Percentiles rank a stretch among this genome's conserved stretches.
Evolutionary conservation across 140 eudicot species (phyloP).

Genomic region (Stevia rebaudiana): DNA sequence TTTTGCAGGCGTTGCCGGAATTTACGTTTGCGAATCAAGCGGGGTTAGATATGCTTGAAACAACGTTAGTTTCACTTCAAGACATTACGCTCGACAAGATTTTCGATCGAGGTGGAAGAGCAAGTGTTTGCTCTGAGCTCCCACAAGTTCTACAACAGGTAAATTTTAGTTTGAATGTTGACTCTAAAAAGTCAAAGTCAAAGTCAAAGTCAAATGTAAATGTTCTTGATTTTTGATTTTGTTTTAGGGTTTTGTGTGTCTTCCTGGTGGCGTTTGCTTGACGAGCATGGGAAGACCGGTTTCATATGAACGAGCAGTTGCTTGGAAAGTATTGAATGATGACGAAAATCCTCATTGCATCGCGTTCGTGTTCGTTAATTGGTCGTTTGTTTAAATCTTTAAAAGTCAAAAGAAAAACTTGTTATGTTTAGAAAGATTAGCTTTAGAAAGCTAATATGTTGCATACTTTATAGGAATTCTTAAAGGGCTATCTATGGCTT

Average conservation of each 20-base stretch:
- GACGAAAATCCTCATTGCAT: conserved; percentile 90
- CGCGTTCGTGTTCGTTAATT: conserved; percentile 84
- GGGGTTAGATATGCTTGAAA: conserved; percentile 97
- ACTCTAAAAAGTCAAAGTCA: not conserved
- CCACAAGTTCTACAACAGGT: conserved; percentile 93
- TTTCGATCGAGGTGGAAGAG: conserved; percentile 74
- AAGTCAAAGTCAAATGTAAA: not conserved
- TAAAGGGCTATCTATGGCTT: conserved; percentile 25
- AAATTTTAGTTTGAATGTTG: not conserved
- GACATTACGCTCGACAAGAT: conserved; percentile 87
- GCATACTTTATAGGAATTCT: conserved; percentile 5
- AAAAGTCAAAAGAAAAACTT: conserved; percentile 9
- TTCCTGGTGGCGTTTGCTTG: conserved; percentile 76
- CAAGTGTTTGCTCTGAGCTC: conserved; percentile 67
- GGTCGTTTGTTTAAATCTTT: conserved; percentile 67
- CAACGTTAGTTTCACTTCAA: conserved; percentile 87
- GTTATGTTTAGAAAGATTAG: conserved; percentile 23
- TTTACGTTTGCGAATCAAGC: conserved; percentile 91
- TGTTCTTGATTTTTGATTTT: not conserved
- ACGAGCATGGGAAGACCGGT: conserved; percentile 98
- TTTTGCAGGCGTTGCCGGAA: conserved; percentile 68
- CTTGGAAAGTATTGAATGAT: conserved; percentile 94
- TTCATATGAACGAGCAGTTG: conserved; percentile 85
- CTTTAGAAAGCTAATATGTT: conserved; percentile 30
- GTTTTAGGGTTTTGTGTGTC: conserved; percentile 84